These are phyloP conservation scores for Smittium mucronatum DNA, from an alignment of 371 early-diverging fungal species.

Conservation along the genomic window DNA sequence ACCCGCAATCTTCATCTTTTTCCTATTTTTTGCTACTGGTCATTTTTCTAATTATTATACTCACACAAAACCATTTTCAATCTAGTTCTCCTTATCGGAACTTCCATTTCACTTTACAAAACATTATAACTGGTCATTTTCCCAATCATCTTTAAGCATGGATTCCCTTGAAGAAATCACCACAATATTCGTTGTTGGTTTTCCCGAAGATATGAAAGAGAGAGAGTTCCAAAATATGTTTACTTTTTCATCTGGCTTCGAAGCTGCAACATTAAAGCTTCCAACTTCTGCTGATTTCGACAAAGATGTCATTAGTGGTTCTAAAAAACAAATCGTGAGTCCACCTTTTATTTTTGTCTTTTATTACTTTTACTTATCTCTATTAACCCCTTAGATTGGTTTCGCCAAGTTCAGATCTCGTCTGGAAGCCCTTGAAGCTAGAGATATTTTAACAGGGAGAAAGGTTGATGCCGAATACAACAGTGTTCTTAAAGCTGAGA, in stretches of 20 bases:
- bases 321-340: slow-evolving; percentile 76
- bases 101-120: no score
- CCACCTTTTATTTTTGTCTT: neutral
- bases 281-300: slow-evolving; percentile 30
- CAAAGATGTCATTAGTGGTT: slow-evolving; percentile 30
- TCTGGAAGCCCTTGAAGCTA: slow-evolving; percentile 72
- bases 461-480: slow-evolving; percentile 74
- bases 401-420: slow-evolving; percentile 86
- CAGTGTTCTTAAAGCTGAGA: slow-evolving; percentile 79
- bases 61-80: no score
- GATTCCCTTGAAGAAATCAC: slow-evolving; percentile 38
- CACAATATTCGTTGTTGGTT: slow-evolving; percentile 94
- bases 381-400: slow-evolving; percentile 43
- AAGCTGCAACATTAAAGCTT: slow-evolving; percentile 81
- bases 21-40: no score
- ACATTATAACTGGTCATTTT: no score
- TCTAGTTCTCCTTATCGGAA: no score
- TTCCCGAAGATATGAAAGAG: slow-evolving; percentile 93
- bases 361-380: neutral
- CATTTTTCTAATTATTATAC: no score
- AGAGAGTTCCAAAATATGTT: slow-evolving; percentile 97
- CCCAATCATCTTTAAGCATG: no score
- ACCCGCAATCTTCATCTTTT: no score
- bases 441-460: slow-evolving; percentile 72
- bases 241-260: slow-evolving; percentile 85